Evolutionary conservation across 2,329 filamentous ascomycete genomes (phyloP), one percentile per base, ranked within the genome.

Genomic region (Diaporthe ampelina): DNA sequence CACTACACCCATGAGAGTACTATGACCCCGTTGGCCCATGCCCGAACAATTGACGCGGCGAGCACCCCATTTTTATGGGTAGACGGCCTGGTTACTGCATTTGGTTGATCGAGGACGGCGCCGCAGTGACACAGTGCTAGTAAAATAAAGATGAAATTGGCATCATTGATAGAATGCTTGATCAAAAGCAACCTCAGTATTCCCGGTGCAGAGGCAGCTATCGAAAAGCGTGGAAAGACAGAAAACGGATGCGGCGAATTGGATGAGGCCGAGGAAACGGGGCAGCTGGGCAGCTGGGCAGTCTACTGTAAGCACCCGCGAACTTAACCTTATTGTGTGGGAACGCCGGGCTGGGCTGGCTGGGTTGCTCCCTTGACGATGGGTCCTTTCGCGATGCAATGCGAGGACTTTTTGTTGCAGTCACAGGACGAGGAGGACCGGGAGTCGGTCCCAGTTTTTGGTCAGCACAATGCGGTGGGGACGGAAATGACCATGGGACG

Each of bases 261-360:
- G 7, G 61, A n/a, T 2, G 29, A 67, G 61, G 45, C 61, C 61
- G 61, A 67, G 43, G 19, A 32, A 40, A 26, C n/a, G 45, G 48
- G 63, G 48, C 15, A 35, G 32, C 45, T 17, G 32, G 48, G n/a
- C n/a, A n/a, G n/a, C n/a, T n/a, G n/a, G n/a, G 10, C 45, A 19
- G 32, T 9, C 63, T 68, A 54, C 63, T 68, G 63, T 68, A 68
- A 24, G 63, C 45, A 68, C 45, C 63, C 63, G 63, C 45, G 37
- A 68, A 54, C 48, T 50, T 68, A 68, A 68, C 63, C 63, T 68
- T 68, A 68, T 68, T 68, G 63, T 54, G 63, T 68, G 63, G 63
- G 63, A 54, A 68, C 63, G 40, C 26, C 9, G 29, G 40, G 40
- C 58, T 43, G 17, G 40, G 40, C 40, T 17, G 40, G 40, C 17